Base-by-base conservation (phyloP, 768 basidiomycete species). In the Asterophora lycoperdoides region DNA sequence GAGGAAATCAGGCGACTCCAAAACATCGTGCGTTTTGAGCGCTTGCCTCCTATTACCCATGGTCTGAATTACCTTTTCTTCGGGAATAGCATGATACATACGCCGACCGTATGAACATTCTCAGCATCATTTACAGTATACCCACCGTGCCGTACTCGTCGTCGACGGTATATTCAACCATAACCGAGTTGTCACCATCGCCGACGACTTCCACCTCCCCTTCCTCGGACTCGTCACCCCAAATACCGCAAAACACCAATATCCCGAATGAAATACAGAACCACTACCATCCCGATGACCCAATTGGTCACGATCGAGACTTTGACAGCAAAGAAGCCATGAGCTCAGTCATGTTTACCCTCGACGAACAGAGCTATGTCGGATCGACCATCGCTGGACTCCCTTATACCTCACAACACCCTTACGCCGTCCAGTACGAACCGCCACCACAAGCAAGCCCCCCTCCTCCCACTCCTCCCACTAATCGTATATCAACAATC, bases 51-150 rank as follows among this genome's bases (percentile, higher is more conserved):
- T 28, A 44, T 39, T 13, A 15, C 28, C 40, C n/a, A 35, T 49
- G 39, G 18, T 32, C 51, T 19, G 45, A 51, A n/a, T n/a, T n/a
- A n/a, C n/a, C n/a, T 53, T 46, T 35, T 42, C 33, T 4, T 51
- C 49, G 17, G 38, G 37, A 34, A 44, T 64, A 93, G 92, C 93
- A 94, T 63, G 93, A 95, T 66, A 94, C 93, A 8, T 95, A 95
- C 65, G 90, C 89, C 50, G 90, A 95, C 66, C 81, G 93, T 44
- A 92, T 95, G 86, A 87, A 89, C 60, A 93, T 94, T 61, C 78
- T 95, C 47, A 89, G 87, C 58, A 76, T 89, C 55, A 91, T 92
- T 54, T 93, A 93, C 72, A 86, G 82, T 64, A 90, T 93, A 64
- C 87, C 87, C 19, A 77, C 86, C 37, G 77, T 81, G 37, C 84